Percentiles rank a stretch among this genome's conserved stretches.
Conservation (phyloP, 805 yeast species). For the Barnettozyma sucrosica region DNA sequence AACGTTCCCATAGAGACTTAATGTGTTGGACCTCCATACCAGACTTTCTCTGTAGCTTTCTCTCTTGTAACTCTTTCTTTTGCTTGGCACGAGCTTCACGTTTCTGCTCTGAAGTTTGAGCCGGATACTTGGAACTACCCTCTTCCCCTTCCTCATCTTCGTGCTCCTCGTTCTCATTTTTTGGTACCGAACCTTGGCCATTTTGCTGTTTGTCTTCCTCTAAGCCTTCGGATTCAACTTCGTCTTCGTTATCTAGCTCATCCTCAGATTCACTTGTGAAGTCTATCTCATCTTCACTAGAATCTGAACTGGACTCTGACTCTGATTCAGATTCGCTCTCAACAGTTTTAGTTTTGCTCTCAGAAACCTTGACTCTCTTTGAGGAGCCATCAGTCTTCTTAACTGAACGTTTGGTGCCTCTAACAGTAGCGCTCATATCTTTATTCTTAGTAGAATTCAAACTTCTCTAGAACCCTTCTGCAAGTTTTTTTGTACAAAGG, state of each 20-base stretch:
- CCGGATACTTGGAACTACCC: constrained; percentile 21
- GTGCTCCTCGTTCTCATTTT: constrained; percentile 13
- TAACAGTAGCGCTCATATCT: constrained; percentile 17
- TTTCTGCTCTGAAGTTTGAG: constrained; percentile 30
- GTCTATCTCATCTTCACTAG: constrained; percentile 28
- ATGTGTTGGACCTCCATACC: constrained; percentile 81
- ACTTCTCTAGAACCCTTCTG: background rate
- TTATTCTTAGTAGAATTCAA: background rate
- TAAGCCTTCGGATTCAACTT: constrained; percentile 28
- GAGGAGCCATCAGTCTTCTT: constrained; percentile 1
- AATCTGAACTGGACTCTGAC: constrained; percentile 24
- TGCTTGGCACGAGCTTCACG: constrained; percentile 79
- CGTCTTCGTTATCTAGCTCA: constrained; percentile 25
- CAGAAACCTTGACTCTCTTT: constrained; percentile 18
- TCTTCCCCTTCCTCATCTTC: constrained; percentile 26
- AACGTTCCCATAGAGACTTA: constrained; percentile 84
- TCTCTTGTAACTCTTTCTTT: constrained; percentile 66
- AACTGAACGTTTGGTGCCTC: constrained; percentile 21
- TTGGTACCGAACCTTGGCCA: constrained; percentile 22
- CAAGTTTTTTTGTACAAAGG: background rate
- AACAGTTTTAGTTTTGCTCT: constrained; percentile 10
- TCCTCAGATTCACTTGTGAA: constrained; percentile 27
- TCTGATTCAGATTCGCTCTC: constrained; percentile 25
- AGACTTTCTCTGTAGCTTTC: constrained; percentile 83
- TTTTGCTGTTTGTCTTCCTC: constrained; percentile 13